These are phyloP conservation scores for Euryodendron excelsum DNA, from an alignment of 148 eudicot genomes.

Conservation along the genomic window DNA sequence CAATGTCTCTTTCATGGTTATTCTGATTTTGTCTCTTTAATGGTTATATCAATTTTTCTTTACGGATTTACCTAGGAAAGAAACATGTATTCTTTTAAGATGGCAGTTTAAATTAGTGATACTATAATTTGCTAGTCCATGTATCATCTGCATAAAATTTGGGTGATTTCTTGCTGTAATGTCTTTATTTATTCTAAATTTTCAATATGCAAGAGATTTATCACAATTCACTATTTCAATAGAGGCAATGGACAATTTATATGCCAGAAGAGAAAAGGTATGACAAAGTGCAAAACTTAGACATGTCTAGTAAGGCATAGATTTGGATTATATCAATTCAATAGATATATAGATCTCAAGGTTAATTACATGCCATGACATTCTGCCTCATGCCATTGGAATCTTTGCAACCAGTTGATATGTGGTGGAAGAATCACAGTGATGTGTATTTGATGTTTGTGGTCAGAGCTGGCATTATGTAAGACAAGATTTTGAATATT, in stretches of 20 bases:
- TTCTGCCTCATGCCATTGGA: neutral
- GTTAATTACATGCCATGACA: neutral
- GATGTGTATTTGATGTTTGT: neutral
- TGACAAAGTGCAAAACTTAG: neutral
- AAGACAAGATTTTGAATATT: neutral
- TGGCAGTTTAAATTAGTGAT: too few species aligned
- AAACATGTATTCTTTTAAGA: too few species aligned
- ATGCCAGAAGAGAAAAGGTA: neutral
- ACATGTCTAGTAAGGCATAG: neutral
- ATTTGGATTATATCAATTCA: neutral
- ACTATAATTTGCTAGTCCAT: neutral
- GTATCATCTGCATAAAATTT: neutral
- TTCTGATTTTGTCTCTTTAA: neutral
- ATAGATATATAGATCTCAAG: neutral
- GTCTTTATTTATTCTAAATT: neutral
- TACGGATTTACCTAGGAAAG: too few species aligned
- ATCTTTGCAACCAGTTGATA: neutral
- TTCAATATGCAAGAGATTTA: neutral
- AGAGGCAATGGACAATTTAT: neutral
- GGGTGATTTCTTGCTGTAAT: neutral
- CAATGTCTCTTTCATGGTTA: neutral
- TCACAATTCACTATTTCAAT: neutral
- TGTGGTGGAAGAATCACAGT: neutral
- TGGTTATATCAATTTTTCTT: neutral
- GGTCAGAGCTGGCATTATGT: neutral